Evolutionary conservation across 2,329 filamentous ascomycete species (phyloP).

Genomic region (Fusarium subtropicale): DNA sequence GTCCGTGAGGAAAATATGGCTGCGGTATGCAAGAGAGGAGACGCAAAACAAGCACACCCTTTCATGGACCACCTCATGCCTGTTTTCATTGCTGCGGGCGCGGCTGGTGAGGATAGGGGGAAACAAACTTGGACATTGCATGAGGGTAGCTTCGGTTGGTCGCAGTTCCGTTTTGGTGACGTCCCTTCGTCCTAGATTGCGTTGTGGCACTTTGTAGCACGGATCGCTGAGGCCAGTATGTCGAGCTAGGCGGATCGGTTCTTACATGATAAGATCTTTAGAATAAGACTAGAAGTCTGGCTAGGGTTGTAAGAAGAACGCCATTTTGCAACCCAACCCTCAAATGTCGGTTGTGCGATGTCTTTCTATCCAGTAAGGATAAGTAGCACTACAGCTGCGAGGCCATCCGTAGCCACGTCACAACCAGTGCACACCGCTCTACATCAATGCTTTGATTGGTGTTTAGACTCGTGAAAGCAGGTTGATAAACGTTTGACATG

Average conservation of each 20-base stretch:
- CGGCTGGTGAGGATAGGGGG: constrained; percentile 57
- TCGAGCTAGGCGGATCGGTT: neutral
- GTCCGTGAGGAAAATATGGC: constrained; percentile 56
- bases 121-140: constrained; percentile 60
- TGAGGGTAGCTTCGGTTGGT: constrained; percentile 60
- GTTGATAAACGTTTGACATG: neutral
- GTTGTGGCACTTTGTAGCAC: constrained; percentile 8
- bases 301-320: neutral
- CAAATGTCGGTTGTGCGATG: neutral
- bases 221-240: neutral
- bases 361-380: constrained; percentile 6
- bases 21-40: constrained; percentile 54
- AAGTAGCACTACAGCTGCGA: neutral
- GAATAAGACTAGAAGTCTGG: neutral
- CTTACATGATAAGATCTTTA: neutral
- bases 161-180: constrained; percentile 60
- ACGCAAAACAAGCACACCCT: constrained; percentile 62
- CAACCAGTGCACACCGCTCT: constrained; percentile 19
- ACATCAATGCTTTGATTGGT: constrained; percentile 11
- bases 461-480: neutral
- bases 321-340: neutral
- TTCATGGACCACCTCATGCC: constrained; percentile 65
- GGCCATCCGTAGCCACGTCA: constrained; percentile 35
- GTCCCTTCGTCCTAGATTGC: constrained; percentile 39
- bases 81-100: constrained; percentile 60